phyloP scores from a whole-genome alignment of 306 rosid species.

The Dalbergia cultrata region DNA sequence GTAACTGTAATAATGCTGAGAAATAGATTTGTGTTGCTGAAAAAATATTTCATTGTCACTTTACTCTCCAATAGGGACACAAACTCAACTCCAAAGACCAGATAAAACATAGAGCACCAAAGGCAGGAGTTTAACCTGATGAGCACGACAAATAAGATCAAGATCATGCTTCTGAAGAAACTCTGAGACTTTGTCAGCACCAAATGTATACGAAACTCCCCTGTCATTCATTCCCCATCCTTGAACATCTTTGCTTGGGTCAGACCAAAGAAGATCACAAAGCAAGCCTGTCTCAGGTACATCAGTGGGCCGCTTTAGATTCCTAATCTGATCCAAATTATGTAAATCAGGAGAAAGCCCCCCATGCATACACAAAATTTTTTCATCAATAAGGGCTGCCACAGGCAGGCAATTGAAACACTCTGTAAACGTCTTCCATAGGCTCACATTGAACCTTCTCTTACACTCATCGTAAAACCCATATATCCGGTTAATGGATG shows the following conservation, averaged over 20 bases:
- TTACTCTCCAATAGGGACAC: conserved; percentile 23
- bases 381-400: conserved; percentile 95
- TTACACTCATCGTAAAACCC: conserved; percentile 99
- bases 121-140: conserved; percentile 73
- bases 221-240: conserved; percentile 97
- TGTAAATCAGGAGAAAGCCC: conserved; percentile 92
- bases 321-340: conserved; percentile 84
- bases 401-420: conserved; percentile 95
- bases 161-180: conserved; percentile 92
- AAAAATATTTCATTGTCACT: conserved; percentile 36
- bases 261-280: conserved; percentile 98
- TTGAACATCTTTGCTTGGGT: conserved; percentile 85
- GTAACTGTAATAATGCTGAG: not conserved
- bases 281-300: conserved; percentile 95
- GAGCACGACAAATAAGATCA: conserved; percentile 98
- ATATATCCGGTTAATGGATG: conserved; percentile 93
- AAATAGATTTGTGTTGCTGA: conserved; percentile 31
- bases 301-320: conserved; percentile 80
- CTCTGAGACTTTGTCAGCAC: conserved; percentile 80
- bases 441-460: conserved; percentile 85
- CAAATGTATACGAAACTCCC: conserved; percentile 96
- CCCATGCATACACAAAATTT: conserved; percentile 96
- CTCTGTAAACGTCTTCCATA: conserved; percentile 91
- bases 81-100: conserved; percentile 38
- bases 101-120: conserved; percentile 31